Evolutionary conservation across 2,329 filamentous ascomycete genomes (phyloP).

Genomic region (Aspergillus fumigatus): DNA sequence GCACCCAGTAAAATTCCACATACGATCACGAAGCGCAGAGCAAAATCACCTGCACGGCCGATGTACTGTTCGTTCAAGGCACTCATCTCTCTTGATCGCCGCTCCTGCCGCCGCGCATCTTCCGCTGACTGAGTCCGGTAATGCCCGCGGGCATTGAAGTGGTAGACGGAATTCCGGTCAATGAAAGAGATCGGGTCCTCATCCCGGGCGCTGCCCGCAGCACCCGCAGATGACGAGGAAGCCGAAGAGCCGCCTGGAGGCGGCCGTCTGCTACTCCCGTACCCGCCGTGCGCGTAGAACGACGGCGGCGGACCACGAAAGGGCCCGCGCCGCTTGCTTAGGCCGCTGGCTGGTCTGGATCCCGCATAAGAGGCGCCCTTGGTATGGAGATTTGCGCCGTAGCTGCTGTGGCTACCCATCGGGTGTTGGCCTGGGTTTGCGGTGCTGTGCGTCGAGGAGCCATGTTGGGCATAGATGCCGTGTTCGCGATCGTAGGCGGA

Average conservation of each 20-base stretch:
- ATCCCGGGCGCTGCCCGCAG: conserved; percentile 8
- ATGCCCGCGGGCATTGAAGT: conserved; percentile 74
- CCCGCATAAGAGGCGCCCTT: conserved; percentile 45
- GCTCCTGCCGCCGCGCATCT: conserved; percentile 48
- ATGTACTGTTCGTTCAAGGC: conserved; percentile 20
- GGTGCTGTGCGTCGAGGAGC: conserved; percentile 27
- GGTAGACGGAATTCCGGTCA: conserved; percentile 54
- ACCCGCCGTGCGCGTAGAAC: conserved; percentile 80
- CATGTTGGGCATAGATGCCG: conserved; percentile 33
- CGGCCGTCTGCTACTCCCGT: conserved; percentile 48
- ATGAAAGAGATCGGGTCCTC: conserved; percentile 38
- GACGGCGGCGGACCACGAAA: conserved; percentile 85
- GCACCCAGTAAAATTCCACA: conserved; percentile 34
- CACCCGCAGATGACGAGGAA: conserved; percentile 6
- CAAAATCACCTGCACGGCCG: conserved; percentile 23
- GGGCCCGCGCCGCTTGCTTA: conserved; percentile 68
- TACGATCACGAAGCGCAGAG: conserved; percentile 36
- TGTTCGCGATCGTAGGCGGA: conserved; percentile 68
- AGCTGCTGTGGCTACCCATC: conserved; percentile 53
- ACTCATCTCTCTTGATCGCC: conserved; percentile 38
- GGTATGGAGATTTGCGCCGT: conserved; percentile 30
- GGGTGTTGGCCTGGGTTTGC: conserved; percentile 29
- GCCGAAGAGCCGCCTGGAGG: conserved; percentile 4
- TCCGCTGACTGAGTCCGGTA: conserved; percentile 66
- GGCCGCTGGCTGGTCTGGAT: conserved; percentile 70